Percentiles rank a stretch among this genome's conserved stretches.
Conservation (phyloP, 371 early-diverging fungal genomes). For the Entomophthora muscae region DNA sequence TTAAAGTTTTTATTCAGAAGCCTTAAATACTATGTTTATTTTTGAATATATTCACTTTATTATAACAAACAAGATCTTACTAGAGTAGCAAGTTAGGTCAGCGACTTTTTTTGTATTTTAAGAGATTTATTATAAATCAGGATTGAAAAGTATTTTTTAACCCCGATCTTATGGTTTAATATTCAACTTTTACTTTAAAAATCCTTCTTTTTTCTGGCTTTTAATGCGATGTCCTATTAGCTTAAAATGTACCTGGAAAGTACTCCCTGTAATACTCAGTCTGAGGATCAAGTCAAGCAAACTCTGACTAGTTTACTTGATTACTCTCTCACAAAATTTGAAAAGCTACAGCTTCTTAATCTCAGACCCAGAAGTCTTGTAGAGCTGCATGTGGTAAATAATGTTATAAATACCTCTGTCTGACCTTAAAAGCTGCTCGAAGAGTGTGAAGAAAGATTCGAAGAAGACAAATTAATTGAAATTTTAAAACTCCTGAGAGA, state of each 20-base stretch:
- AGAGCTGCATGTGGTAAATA: not conserved
- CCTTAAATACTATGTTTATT: too few species aligned
- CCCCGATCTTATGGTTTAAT: too few species aligned
- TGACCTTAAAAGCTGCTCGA: not conserved
- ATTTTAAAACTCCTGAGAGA: not conserved
- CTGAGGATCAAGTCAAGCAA: not conserved
- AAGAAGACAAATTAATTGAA: not conserved
- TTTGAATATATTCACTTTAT: not conserved
- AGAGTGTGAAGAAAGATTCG: not conserved
- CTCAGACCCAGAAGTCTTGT: not conserved
- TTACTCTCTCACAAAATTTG: not conserved
- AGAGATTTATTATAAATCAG: not conserved
- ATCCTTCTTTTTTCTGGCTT: not conserved
- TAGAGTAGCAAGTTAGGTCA: not conserved
- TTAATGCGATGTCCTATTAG: not conserved
- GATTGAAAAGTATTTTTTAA: not conserved
- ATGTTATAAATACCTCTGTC: not conserved
- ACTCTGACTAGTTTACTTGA: not conserved
- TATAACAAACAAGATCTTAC: not conserved
- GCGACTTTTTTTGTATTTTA: not conserved
- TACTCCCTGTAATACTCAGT: not conserved
- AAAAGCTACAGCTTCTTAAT: not conserved
- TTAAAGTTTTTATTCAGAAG: too few species aligned
- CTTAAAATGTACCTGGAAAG: not conserved
- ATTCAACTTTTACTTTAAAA: not conserved